A percentile compares a stretch with the other conserved stretches of the same genome.
These are phyloP conservation scores for Vanderwaltozyma tropicalis DNA, from an alignment of 805 yeast species.

Conservation along the genomic window DNA sequence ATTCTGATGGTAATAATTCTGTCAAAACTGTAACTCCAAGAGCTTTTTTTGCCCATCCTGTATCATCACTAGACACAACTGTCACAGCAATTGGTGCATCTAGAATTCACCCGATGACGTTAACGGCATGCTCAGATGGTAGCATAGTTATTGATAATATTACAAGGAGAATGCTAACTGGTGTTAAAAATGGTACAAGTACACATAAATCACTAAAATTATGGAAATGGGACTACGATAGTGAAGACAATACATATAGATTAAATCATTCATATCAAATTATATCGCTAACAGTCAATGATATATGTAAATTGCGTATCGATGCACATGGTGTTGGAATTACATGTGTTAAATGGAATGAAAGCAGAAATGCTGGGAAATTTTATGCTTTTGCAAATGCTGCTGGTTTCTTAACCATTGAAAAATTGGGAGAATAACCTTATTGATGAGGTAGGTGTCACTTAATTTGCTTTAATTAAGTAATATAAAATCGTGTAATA, in stretches of 20 bases:
- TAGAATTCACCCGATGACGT: constrained; percentile 35
- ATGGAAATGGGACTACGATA: constrained; percentile 34
- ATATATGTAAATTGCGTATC: constrained; percentile 25
- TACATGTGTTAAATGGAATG: constrained; percentile 50
- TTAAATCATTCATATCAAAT: constrained; percentile 33
- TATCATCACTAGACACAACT: constrained; percentile 34
- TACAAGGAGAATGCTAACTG: constrained; percentile 29
- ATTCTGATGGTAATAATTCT: constrained; percentile 34
- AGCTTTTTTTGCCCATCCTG: constrained; percentile 27
- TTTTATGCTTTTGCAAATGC: constrained; percentile 33
- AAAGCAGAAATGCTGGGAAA: constrained; percentile 32
- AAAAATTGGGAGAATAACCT: constrained; percentile 9
- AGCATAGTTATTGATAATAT: constrained; percentile 33
- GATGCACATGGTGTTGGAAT: constrained; percentile 43
- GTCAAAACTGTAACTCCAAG: constrained; percentile 30
- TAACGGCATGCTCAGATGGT: constrained; percentile 45
- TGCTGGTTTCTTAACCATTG: constrained; percentile 26
- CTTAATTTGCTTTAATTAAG: no score
- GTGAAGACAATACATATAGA: constrained; percentile 31
- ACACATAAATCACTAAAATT: constrained; percentile 26
- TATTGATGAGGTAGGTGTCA: no score
- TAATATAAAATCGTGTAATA: background rate
- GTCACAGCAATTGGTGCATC: constrained; percentile 34
- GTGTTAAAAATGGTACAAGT: constrained; percentile 23
- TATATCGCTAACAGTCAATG: constrained; percentile 22